Evolutionary conservation across 805 yeast genomes (phyloP), one percentile per base, ranked within the genome.

Genomic region (Kazachstania psychrophila): DNA sequence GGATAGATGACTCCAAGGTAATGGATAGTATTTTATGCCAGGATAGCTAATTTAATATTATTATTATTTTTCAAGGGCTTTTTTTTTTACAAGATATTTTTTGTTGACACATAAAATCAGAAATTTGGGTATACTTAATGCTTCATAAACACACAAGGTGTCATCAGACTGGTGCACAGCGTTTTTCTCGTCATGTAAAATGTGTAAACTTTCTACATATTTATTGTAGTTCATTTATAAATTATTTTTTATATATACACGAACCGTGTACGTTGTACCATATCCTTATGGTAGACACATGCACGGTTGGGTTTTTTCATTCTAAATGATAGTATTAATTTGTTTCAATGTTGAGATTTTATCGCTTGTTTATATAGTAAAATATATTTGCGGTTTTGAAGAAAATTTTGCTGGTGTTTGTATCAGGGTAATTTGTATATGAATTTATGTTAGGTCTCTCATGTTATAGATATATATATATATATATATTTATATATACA

Each of bases 151-250:
- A 23, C n/a, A n/a, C n/a, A n/a, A n/a, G n/a, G 34, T 31, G 29
- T 31, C 38, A n/a, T 48, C 58, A 52, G 57, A 51, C 58, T 52
- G 59, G 57, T 52, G 57, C 59, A 54, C 57, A 51, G 56, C 57
- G 47, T 51, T 49, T 52, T 39, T 49, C 48, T 53, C 56, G 53
- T 52, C 58, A 52, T 43, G 10, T 45, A 38, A 45, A 18, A 14
- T 15, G 8, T 7, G 13, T 10, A 13, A 6, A 10, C 12, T 9
- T 6, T 24, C 27, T n/a, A 24, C 6, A 24, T 6, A 24, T 9
- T 9, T 10, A 10, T 24, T 24, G 12, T 6, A 24, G 14, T 10
- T 6, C 14, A 27, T 27, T 11, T 27, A 6, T 27, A 14, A 13
- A 10, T 27, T 14, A 10, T 10, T 25, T 25, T 25, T 25, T 25